Evolutionary conservation across 805 yeast genomes (phyloP).

Genomic region (Vanderwaltozyma yarrowii): DNA sequence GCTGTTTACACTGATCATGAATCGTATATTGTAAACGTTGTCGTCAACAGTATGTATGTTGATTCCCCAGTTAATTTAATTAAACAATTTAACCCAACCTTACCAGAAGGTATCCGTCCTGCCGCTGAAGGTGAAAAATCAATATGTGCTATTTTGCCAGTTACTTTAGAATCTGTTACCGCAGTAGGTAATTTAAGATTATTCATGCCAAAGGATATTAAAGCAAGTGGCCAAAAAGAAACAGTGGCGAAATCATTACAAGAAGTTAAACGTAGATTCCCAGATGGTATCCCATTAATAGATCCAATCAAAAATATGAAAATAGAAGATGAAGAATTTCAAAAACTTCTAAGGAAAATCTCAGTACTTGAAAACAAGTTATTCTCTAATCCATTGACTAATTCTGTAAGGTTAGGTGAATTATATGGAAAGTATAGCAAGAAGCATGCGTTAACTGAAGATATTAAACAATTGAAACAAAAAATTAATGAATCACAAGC

Average conservation of each 20-base stretch:
- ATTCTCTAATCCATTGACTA: conserved; percentile 55
- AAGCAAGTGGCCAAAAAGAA: conserved; percentile 50
- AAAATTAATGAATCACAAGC: conserved; percentile 79
- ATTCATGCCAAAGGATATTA: conserved; percentile 66
- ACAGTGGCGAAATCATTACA: conserved; percentile 57
- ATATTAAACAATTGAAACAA: conserved; percentile 48
- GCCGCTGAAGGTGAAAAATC: conserved; percentile 62
- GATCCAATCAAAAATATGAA: conserved; percentile 93
- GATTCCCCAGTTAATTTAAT: conserved; percentile 80
- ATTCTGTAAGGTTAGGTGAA: conserved; percentile 49
- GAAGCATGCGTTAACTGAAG: conserved; percentile 51
- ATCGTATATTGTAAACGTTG: conserved; percentile 76
- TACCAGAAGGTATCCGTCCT: conserved; percentile 86
- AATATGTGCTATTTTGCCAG: conserved; percentile 70
- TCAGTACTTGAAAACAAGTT: conserved; percentile 74
- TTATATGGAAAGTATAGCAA: conserved; percentile 54
- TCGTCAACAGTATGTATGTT: conserved; percentile 64
- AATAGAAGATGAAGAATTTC: conserved; percentile 73
- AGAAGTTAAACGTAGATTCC: conserved; percentile 75
- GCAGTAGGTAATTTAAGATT: conserved; percentile 73
- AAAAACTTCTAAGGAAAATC: conserved; percentile 58
- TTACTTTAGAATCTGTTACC: conserved; percentile 68
- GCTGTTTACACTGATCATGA: conserved; percentile 73
- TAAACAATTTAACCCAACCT: conserved; percentile 64
- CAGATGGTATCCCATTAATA: conserved; percentile 83